phyloP scores from a whole-genome alignment of 805 yeast species.

The Saturnispora saitoi region DNA sequence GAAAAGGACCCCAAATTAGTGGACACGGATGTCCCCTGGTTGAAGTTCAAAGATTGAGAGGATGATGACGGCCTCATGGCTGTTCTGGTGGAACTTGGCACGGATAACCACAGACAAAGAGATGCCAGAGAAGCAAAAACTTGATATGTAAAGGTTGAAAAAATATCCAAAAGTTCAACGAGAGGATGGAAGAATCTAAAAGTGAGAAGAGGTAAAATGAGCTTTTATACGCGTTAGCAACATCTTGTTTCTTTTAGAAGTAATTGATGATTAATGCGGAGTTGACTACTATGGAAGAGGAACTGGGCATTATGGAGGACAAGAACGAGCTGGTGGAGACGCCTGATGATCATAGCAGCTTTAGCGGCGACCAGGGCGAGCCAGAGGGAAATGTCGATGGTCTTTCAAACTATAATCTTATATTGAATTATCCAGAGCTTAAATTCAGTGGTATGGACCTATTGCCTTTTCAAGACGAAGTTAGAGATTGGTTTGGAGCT shows the following conservation, averaged over 20 bases:
- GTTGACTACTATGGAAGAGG: constrained; percentile 14
- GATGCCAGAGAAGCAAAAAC: not conserved
- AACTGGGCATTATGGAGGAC: constrained; percentile 25
- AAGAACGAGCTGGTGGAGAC: constrained; percentile 27
- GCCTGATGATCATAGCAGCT: constrained; percentile 19
- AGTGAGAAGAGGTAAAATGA: not conserved
- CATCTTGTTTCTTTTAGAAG: not conserved
- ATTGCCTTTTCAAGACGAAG: constrained; percentile 31
- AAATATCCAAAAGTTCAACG: too few species aligned
- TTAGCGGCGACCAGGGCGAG: constrained; percentile 16
- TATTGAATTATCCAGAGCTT: constrained; percentile 34
- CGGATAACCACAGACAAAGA: not conserved
- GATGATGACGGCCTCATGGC: constrained; percentile 1
- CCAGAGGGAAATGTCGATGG: constrained; percentile 27
- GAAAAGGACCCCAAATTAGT: not conserved
- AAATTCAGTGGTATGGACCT: constrained; percentile 35
- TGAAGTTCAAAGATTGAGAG: not conserved
- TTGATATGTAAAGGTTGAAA: not conserved
- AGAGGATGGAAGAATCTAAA: not conserved
- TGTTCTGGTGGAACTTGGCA: not conserved
- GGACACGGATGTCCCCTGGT: not conserved
- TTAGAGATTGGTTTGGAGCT: constrained; percentile 31
- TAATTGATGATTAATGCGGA: not conserved
- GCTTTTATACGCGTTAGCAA: not conserved
- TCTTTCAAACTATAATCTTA: constrained; percentile 26